Percentiles rank a stretch among this genome's conserved stretches.
phyloP scores from a whole-genome alignment of 352 stramenopile species.

The Globisporangium perplexum region DNA sequence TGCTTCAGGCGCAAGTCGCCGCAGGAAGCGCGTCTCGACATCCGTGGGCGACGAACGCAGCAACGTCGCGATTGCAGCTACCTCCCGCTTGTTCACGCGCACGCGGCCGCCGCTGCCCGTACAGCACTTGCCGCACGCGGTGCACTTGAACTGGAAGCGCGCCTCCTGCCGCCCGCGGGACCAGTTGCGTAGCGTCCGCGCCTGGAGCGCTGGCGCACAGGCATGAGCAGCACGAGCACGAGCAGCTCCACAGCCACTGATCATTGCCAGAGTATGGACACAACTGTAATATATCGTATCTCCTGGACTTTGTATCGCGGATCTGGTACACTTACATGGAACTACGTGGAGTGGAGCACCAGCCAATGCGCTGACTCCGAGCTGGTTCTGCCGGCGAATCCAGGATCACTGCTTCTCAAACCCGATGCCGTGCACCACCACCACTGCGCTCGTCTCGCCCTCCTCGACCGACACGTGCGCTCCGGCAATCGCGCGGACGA shows the following conservation, averaged over 20 bases:
- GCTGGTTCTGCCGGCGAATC: too few species aligned
- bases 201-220: background rate
- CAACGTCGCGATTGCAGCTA: conserved; percentile 33
- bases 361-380: too few species aligned
- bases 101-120: conserved; percentile 60
- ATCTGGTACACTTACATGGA: too few species aligned
- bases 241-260: too few species aligned
- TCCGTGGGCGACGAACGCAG: conserved; percentile 24
- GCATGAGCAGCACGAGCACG: too few species aligned
- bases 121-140: conserved; percentile 73
- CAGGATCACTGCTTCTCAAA: background rate
- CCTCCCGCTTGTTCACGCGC: conserved; percentile 57
- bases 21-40: conserved; percentile 35
- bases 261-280: too few species aligned
- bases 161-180: conserved; percentile 23
- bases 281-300: too few species aligned
- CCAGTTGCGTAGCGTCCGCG: conserved; percentile 28
- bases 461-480: conserved; percentile 33
- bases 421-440: conserved; percentile 47
- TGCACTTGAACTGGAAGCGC: conserved; percentile 61
- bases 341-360: too few species aligned
- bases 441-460: conserved; percentile 27
- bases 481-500: conserved; percentile 31
- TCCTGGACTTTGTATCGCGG: too few species aligned
- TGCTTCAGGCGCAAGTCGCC: background rate